Conservation (phyloP, 306 rosid species). For the Pueraria montana region DNA sequence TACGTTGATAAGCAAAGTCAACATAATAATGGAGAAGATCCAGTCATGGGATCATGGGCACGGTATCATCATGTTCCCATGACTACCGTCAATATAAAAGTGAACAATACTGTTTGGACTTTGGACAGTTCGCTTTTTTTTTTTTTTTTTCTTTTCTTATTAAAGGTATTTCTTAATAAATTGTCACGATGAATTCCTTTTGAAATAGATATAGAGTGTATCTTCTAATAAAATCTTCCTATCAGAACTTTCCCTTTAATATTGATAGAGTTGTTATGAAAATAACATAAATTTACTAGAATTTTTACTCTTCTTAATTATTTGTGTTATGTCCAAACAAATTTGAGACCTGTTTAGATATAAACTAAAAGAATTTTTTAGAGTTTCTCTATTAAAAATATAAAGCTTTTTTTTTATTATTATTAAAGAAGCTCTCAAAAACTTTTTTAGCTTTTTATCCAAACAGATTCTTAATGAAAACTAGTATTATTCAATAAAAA, state of each 20-base stretch:
- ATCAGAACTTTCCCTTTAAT: not conserved
- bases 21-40: slow-evolving; percentile 25
- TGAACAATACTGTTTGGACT: not conserved
- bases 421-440: no score
- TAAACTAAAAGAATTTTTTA: no score
- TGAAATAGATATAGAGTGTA: not conserved
- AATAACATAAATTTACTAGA: not conserved
- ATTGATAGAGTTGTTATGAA: not conserved
- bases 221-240: not conserved
- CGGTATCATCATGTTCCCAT: slow-evolving; percentile 19
- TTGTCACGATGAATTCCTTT: not conserved
- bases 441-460: no score
- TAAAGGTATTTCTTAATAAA: not conserved
- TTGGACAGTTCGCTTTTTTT: not conserved
- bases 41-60: slow-evolving; percentile 1
- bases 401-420: no score
- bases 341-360: not conserved
- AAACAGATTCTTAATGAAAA: no score
- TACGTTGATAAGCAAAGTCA: slow-evolving; percentile 22
- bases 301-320: not conserved
- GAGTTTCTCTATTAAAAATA: no score
- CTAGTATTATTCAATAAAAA: no score
- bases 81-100: slow-evolving; percentile 29
- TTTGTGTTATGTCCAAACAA: not conserved
- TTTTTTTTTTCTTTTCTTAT: not conserved